Base-by-base conservation (phyloP, 305 asterid genomes). In the Coffea humblotiana region DNA sequence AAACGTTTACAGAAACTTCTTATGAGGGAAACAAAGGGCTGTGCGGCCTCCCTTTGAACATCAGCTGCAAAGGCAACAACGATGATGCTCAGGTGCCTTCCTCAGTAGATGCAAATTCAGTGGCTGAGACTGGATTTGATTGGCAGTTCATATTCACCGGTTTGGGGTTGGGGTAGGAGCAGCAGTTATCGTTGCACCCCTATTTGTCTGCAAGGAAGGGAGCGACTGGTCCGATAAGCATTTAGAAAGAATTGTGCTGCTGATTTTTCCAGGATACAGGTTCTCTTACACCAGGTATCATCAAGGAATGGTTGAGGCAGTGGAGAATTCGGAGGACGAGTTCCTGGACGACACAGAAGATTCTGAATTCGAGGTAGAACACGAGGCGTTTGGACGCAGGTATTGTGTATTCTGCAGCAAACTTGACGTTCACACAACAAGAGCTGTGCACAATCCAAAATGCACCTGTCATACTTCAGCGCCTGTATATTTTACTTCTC, bases 371-470 rank as follows among this genome's bases (percentile, higher is more conserved):
- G 87, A 80, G 16, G 81, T 60, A 10, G 88, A 65, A 29, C 80
- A 75, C 23, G 79, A 79, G 51, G 80, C 58, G 77, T 84, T 81
- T 35, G 66, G 74, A 0, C 92, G 94, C 61, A 82, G 76, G 83
- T 94, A 90, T 74, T 94, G 98, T 69, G 85, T 94, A 49, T 94
- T 90, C 78, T 94, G 98, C 93, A 88, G 94, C 51, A 94, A 92
- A 86, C 77, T 94, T 72, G 97, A 94, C 82, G 61, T 77, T 66
- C 88, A 86, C 9, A 86, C 86, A 40, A 90, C 84, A 70, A 83
- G 58, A 73, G 97, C 84, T 51, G 65, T 91, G 63, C 97, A 92
- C 74, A 85, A 88, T 86, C 86, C 89, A 61, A 32, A 90, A 75
- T 94, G 98, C 83, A 86, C 88, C 67, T 92, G 97, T 78, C 88